phyloP scores from a whole-genome alignment of 2,329 filamentous ascomycete genomes.

The Xenoacremonium recifei region DNA sequence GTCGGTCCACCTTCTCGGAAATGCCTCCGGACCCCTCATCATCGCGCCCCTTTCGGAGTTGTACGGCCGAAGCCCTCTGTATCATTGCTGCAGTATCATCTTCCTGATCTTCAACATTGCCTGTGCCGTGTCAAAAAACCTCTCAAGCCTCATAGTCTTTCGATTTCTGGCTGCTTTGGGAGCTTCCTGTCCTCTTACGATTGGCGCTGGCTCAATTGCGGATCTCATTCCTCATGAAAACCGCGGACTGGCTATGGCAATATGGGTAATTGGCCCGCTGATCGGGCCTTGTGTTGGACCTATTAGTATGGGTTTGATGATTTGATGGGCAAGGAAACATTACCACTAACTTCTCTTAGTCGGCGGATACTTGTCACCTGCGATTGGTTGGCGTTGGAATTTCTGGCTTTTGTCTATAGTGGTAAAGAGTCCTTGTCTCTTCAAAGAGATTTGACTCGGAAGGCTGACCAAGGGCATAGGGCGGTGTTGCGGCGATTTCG shows the following conservation, averaged over 20 bases:
- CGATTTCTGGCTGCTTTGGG: constrained; percentile 45
- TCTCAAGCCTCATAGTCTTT: constrained; percentile 45
- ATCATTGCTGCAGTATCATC: constrained; percentile 46
- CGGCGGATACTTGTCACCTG: constrained; percentile 43
- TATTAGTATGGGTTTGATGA: constrained; percentile 36
- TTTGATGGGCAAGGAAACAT: too few relatives aligned
- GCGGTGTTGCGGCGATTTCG: constrained; percentile 27
- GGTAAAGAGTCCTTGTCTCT: constrained; percentile 29
- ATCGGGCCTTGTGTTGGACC: constrained; percentile 49
- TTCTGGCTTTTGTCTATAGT: constrained; percentile 48
- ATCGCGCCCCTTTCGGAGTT: constrained; percentile 49
- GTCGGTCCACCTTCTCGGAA: constrained; percentile 56
- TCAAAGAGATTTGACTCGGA: constrained; percentile 4
- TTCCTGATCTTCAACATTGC: constrained; percentile 55
- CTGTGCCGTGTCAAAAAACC: constrained; percentile 43
- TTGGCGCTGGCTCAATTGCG: constrained; percentile 51
- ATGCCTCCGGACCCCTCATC: constrained; percentile 46
- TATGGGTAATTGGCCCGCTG: constrained; percentile 48
- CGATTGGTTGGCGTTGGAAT: constrained; percentile 51
- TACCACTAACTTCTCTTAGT: constrained; percentile 28
- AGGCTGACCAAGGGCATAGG: constrained; percentile 9
- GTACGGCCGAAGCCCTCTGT: constrained; percentile 42
- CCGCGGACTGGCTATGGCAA: constrained; percentile 47
- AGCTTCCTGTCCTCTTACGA: constrained; percentile 42
- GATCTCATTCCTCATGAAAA: constrained; percentile 48